phyloP scores from a whole-genome alignment of 2,329 filamentous ascomycete genomes.

The Colletotrichum sp. region DNA sequence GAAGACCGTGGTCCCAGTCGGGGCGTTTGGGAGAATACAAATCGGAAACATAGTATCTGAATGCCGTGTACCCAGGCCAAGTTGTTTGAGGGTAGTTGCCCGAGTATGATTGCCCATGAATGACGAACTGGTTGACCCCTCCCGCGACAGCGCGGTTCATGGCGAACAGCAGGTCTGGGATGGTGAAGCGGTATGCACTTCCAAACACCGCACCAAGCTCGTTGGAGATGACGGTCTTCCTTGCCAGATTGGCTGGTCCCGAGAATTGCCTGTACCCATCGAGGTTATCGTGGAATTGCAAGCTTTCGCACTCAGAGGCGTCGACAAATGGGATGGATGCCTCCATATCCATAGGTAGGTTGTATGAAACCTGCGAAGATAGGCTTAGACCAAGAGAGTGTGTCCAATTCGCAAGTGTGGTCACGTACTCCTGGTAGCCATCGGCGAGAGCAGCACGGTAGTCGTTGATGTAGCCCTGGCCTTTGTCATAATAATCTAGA shows the following conservation, averaged over 20 bases:
- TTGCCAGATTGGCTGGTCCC: slow-evolving; percentile 41
- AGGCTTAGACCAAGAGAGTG: slow-evolving; percentile 33
- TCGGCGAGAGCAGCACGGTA: not conserved
- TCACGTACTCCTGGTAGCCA: slow-evolving; percentile 3
- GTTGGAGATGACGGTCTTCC: slow-evolving; percentile 41
- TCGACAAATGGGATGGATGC: slow-evolving; percentile 38
- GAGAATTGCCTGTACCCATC: slow-evolving; percentile 45
- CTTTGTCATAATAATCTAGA: not conserved
- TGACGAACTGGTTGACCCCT: slow-evolving; percentile 45
- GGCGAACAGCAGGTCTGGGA: slow-evolving; percentile 34
- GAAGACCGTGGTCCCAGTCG: slow-evolving; percentile 33
- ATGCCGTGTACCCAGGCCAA: slow-evolving; percentile 52
- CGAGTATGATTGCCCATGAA: slow-evolving; percentile 47
- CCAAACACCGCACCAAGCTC: slow-evolving; percentile 35
- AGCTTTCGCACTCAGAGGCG: slow-evolving; percentile 44
- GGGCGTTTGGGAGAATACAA: slow-evolving; percentile 43
- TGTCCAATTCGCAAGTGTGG: not conserved
- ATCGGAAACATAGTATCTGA: slow-evolving; percentile 45
- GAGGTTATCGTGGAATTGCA: slow-evolving; percentile 38
- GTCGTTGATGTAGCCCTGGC: not conserved
- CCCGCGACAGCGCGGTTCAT: slow-evolving; percentile 42
- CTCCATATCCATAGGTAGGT: slow-evolving; percentile 46
- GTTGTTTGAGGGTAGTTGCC: slow-evolving; percentile 49
- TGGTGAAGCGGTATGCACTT: not conserved
- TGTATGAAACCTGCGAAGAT: slow-evolving; percentile 44